These are phyloP conservation scores for Apostasia ramifera DNA, from an alignment of 106 monocot genomes.

Conservation along the genomic window DNA sequence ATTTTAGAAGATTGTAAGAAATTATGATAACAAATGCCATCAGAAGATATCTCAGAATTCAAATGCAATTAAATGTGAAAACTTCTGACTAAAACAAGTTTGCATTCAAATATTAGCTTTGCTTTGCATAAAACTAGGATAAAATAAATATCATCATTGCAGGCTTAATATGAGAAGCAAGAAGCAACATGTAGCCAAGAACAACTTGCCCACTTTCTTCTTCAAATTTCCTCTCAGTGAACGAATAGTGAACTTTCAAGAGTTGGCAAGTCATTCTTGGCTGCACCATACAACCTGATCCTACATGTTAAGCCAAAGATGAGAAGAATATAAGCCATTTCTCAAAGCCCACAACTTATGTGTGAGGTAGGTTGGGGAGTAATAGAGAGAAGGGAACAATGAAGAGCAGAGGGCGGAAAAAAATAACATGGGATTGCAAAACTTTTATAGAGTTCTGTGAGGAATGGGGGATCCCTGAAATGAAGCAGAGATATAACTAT, in stretches of 20 bases:
- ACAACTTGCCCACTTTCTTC: slow-evolving; percentile 62
- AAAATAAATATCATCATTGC: slow-evolving; percentile 9
- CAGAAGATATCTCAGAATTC: too few relatives aligned
- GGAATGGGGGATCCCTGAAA: neutral
- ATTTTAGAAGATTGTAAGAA: too few relatives aligned
- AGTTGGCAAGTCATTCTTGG: slow-evolving; percentile 88
- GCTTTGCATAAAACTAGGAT: neutral
- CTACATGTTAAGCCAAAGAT: slow-evolving; percentile 50
- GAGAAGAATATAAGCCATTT: slow-evolving; percentile 1
- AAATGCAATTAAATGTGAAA: too few relatives aligned
- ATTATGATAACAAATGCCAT: too few relatives aligned
- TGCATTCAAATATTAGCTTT: too few relatives aligned
- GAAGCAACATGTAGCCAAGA: slow-evolving; percentile 65
- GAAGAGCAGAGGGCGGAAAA: neutral
- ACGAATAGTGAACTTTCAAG: neutral
- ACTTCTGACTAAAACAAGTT: too few relatives aligned
- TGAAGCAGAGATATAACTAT: too few relatives aligned
- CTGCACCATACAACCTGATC: slow-evolving; percentile 48
- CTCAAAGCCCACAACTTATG: neutral
- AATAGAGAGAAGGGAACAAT: neutral
- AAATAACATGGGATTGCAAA: neutral
- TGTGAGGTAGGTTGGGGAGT: neutral
- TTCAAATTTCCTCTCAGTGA: neutral
- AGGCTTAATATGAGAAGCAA: slow-evolving; percentile 46
- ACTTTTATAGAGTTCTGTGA: slow-evolving; percentile 13